Conservation (phyloP, 306 rosid species). For the Cercis canadensis region DNA sequence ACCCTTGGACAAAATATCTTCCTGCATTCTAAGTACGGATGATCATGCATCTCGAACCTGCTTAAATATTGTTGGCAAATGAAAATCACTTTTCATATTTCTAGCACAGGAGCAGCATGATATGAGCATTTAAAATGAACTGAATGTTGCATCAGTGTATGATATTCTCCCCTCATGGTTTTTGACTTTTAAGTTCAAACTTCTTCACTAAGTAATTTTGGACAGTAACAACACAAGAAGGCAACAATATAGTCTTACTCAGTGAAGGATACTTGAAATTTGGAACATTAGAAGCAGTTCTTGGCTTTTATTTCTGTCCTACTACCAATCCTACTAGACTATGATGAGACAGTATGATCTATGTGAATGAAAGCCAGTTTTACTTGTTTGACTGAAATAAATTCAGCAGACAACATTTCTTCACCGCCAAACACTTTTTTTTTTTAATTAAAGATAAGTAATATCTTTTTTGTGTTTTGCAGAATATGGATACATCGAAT, state of each 20-base stretch:
- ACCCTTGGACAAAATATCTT: no score
- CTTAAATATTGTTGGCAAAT: no score
- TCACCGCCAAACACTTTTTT: not conserved
- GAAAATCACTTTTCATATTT: no score
- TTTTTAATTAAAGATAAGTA: not conserved
- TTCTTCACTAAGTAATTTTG: not conserved
- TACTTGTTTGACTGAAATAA: conserved; percentile 1
- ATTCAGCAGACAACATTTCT: conserved; percentile 7
- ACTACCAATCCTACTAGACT: not conserved
- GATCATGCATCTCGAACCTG: not conserved
- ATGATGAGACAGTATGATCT: not conserved
- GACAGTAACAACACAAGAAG: not conserved
- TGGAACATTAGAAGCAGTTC: not conserved
- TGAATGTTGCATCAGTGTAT: not conserved
- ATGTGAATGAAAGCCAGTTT: conserved; percentile 10
- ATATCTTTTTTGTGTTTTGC: conserved; percentile 39
- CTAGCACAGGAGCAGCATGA: not conserved
- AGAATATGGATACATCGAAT: conserved; percentile 79
- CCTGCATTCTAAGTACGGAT: not conserved
- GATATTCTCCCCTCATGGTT: not conserved
- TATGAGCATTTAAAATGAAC: not conserved
- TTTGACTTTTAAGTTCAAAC: not conserved
- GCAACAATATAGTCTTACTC: conserved; percentile 2
- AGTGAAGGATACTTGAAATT: conserved; percentile 20
- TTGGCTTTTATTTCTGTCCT: not conserved